phyloP scores from a whole-genome alignment of 192 early-diverging fungal genomes.

The Helicostylum pulchrum region DNA sequence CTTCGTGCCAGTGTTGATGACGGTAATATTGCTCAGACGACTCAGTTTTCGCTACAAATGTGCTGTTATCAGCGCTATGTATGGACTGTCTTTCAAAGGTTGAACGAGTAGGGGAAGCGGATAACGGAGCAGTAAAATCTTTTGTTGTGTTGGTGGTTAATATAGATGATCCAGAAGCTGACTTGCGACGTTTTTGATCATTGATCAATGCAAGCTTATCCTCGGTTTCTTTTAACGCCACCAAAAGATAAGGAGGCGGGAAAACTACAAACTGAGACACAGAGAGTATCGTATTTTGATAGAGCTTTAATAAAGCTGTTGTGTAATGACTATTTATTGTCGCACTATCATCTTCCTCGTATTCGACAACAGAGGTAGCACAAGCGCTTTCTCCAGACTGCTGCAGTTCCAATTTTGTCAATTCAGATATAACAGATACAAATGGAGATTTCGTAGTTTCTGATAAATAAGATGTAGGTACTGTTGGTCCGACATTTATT shows the following conservation, averaged over 20 bases:
- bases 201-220: slow-evolving; percentile 38
- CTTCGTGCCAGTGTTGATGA: background rate
- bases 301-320: slow-evolving; percentile 47
- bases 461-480: background rate
- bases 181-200: slow-evolving; percentile 17
- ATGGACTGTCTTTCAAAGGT: slow-evolving; percentile 28
- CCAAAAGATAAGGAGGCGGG: slow-evolving; percentile 80
- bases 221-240: slow-evolving; percentile 60
- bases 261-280: slow-evolving; percentile 86
- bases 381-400: background rate
- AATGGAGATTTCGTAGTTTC: no score
- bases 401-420: no score
- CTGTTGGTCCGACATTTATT: background rate
- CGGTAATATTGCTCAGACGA: no score
- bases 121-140: background rate
- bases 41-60: no score
- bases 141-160: background rate
- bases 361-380: background rate
- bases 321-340: slow-evolving; percentile 24
- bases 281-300: slow-evolving; percentile 75
- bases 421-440: no score
- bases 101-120: slow-evolving; percentile 18
- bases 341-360: slow-evolving; percentile 27
- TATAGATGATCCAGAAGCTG: background rate
- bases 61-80: background rate